Evolutionary conservation across 2,329 filamentous ascomycete genomes (phyloP), one percentile per base, ranked within the genome.

Genomic region (Pezicula carpinea): DNA sequence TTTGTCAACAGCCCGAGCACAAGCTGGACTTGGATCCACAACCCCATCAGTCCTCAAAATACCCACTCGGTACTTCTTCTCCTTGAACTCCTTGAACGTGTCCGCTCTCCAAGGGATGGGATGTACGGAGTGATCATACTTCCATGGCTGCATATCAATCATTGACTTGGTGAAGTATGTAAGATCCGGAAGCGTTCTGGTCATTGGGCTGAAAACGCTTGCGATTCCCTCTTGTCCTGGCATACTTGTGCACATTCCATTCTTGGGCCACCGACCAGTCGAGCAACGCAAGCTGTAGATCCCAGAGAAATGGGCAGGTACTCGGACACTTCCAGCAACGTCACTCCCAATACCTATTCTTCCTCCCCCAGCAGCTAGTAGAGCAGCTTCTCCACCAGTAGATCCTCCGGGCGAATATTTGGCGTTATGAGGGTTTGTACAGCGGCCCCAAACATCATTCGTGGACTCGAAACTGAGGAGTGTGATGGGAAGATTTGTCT

Each of bases 181-280:
- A 51, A 96, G 70, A 61, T 96, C 91, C 53, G 83, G 79, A 49
- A 96, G 68, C 0, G 90, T 96, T 44, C 90, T 79, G 3, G 91
- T 81, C 92, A 97, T 96, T 5, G 91, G 91, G 48, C 87, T 92
- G 68, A 91, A 96, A 17, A 96, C 89, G 53, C 85, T 88, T 1
- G 89, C 83, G 26, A 96, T 82, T 1, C 90, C 91, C 63, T 96
- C 92, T 64, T 96, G 90, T 0, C 92, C 92, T 0, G 87, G 82
- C 89, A 96, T 96, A 58, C 86, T 91, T 0, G 91, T 96, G 51
- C 79, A 80, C 63, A 89, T 83, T 8, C 89, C 89, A 35, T 80
- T 76, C 66, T 95, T 95, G 1, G 89, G 89, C 89, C 91, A 96
- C 41, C 91, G 78, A 2, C 92, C 91, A 1, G 88, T 95, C 3